Evolutionary conservation across 805 yeast genomes (phyloP).

Genomic region (Scheffersomyces ergatensis): DNA sequence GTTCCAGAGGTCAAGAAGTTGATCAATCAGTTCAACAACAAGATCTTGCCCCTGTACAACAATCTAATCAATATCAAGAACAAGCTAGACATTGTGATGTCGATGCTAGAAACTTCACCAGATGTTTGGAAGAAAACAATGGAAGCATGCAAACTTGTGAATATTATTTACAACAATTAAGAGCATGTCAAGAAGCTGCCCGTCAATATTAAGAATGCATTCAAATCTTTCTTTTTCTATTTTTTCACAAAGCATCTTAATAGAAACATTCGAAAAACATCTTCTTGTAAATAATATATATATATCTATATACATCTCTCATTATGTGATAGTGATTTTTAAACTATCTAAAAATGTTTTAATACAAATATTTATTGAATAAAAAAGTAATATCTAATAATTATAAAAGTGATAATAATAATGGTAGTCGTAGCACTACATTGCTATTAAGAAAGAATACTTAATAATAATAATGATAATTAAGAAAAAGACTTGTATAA

Average conservation of each 20-base stretch:
- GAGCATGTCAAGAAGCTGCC: conserved; percentile 95
- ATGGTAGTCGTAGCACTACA: too few relatives aligned
- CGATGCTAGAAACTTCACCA: conserved; percentile 93
- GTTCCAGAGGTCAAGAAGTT: conserved; percentile 57
- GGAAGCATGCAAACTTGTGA: conserved; percentile 98
- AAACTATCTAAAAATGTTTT: too few relatives aligned
- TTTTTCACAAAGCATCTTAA: background rate
- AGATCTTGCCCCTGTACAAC: conserved; percentile 28
- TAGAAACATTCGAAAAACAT: background rate
- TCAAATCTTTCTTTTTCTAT: too few relatives aligned
- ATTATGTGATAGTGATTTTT: too few relatives aligned
- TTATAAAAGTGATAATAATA: too few relatives aligned
- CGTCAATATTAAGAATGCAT: conserved; percentile 70
- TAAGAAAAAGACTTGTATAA: too few relatives aligned
- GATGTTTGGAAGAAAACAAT: conserved; percentile 87
- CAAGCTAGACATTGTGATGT: conserved; percentile 71
- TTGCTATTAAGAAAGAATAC: too few relatives aligned
- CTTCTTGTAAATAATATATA: background rate
- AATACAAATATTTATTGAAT: too few relatives aligned
- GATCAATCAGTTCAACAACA: conserved; percentile 30
- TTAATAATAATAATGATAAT: too few relatives aligned
- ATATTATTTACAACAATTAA: conserved; percentile 93
- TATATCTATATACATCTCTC: too few relatives aligned
- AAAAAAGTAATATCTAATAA: too few relatives aligned
- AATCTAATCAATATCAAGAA: conserved; percentile 34